phyloP scores from a whole-genome alignment of 208 protist genomes.

The Balamuthia mandrillaris region DNA sequence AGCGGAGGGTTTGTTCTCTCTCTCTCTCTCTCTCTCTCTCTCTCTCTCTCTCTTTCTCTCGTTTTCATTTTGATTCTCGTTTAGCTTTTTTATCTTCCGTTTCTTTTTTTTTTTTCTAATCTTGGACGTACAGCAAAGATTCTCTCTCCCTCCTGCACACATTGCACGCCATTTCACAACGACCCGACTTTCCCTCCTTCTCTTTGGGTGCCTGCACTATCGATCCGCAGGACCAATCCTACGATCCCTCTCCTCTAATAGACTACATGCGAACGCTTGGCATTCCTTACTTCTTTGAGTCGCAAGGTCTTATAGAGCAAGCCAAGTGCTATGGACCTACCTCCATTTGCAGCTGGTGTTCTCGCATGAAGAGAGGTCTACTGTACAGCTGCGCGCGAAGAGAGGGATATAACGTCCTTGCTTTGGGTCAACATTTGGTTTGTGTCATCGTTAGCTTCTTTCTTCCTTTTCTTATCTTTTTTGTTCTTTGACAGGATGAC shows the following conservation, averaged over 20 bases:
- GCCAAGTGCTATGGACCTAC: constrained; percentile 13
- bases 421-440: constrained; percentile 61
- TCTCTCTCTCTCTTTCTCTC: too few species aligned
- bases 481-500: too few species aligned
- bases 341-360: constrained; percentile 77
- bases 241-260: constrained; percentile 68
- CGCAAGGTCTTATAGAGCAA: constrained; percentile 63
- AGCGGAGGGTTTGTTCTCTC: too few species aligned
- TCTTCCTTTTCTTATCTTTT: constrained; percentile 42
- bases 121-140: too few species aligned
- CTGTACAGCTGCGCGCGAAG: constrained; percentile 65
- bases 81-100: too few species aligned
- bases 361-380: constrained; percentile 79
- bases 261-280: constrained; percentile 59
- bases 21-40: too few species aligned
- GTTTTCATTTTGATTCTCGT: too few species aligned
- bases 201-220: constrained; percentile 73
- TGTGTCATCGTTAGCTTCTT: not conserved
- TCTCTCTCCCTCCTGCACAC: constrained; percentile 70
- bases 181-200: too few species aligned
- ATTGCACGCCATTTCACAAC: too few species aligned
- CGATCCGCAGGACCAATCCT: constrained; percentile 69
- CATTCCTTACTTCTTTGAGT: constrained; percentile 74
- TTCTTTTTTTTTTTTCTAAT: too few species aligned
- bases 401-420: constrained; percentile 78